Conservation (phyloP, 1,284 basidiomycete species). For the Tranzscheliella williamsii region DNA sequence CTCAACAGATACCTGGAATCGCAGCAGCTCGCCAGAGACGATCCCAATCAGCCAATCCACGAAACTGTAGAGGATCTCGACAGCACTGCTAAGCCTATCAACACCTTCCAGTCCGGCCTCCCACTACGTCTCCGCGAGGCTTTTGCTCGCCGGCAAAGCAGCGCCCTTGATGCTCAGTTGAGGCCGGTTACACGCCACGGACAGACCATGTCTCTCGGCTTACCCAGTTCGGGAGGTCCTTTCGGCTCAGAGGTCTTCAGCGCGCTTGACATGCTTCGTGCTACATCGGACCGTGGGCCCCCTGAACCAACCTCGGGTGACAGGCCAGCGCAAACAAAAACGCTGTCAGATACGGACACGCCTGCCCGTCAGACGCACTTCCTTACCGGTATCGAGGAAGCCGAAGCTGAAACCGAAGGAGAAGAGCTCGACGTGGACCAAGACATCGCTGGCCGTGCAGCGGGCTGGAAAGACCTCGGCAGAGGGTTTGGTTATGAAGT, state of each 20-base stretch:
- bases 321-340: constrained; percentile 10
- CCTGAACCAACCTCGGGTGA: constrained; percentile 16
- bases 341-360: constrained; percentile 22
- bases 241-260: constrained; percentile 44
- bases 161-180: constrained; percentile 5
- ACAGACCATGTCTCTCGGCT: constrained; percentile 48
- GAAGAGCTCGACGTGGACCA: not conserved
- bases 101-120: constrained; percentile 14
- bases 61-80: not conserved
- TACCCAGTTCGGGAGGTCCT: constrained; percentile 41
- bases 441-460: not conserved
- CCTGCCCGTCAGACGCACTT: not conserved
- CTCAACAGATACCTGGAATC: constrained; percentile 44
- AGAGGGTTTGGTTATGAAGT: constrained; percentile 48
- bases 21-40: constrained; percentile 7
- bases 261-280: constrained; percentile 44
- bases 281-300: constrained; percentile 23
- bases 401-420: constrained; percentile 9
- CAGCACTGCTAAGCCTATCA: constrained; percentile 1
- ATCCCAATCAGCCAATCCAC: constrained; percentile 3
- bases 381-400: constrained; percentile 17
- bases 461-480: constrained; percentile 43
- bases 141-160: constrained; percentile 16
- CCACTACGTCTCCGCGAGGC: constrained; percentile 22
- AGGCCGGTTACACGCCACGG: constrained; percentile 7